Conservation (phyloP, 352 stramenopile species). For the Phytophthora sp. region DNA sequence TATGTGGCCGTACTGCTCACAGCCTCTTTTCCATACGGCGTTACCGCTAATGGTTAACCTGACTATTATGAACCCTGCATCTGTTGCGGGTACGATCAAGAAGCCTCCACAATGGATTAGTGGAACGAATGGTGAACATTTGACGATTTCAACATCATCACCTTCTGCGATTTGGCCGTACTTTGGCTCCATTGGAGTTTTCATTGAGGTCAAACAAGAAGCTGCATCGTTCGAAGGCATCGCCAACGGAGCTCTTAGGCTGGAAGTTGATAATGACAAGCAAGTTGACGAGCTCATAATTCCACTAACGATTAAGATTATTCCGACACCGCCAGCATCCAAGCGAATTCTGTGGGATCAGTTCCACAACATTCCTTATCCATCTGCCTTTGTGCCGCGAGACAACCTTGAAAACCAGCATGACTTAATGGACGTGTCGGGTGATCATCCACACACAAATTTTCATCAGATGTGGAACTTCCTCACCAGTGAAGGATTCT, state of each 20-base stretch:
- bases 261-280: conserved; percentile 53
- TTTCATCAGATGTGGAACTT: conserved; percentile 86
- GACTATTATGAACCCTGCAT: conserved; percentile 77
- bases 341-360: conserved; percentile 88
- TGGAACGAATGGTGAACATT: conserved; percentile 49
- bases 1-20: conserved; percentile 87
- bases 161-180: conserved; percentile 70
- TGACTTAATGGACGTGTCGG: conserved; percentile 75
- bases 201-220: conserved; percentile 63
- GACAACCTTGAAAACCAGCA: conserved; percentile 76
- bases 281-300: conserved; percentile 52
- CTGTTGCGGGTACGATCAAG: conserved; percentile 54
- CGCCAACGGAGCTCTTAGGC: conserved; percentile 43
- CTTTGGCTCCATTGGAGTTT: conserved; percentile 72
- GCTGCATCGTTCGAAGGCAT: conserved; percentile 46
- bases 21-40: conserved; percentile 77
- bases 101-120: conserved; percentile 58
- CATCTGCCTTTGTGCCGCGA: conserved; percentile 77
- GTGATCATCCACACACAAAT: conserved; percentile 88
- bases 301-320: conserved; percentile 50
- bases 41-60: conserved; percentile 84
- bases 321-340: conserved; percentile 49
- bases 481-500: conserved; percentile 68
- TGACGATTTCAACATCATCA: conserved; percentile 56
- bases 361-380: conserved; percentile 90